A percentile compares a stretch with the other conserved stretches of the same genome.
phyloP scores from a whole-genome alignment of 75 land plant genomes.

The Isoetes taiwanensis region DNA sequence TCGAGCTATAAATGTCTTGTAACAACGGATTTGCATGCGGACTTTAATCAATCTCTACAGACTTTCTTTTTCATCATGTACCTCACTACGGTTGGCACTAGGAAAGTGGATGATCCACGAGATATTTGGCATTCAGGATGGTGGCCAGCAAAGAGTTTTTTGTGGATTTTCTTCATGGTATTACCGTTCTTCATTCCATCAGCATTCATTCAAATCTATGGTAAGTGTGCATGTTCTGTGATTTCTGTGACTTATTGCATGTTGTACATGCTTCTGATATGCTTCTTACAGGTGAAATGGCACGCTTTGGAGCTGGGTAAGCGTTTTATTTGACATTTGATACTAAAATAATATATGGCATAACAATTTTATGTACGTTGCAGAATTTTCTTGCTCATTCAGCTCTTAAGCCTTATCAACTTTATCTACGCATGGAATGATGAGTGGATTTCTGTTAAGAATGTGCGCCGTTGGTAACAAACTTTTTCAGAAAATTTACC shows the following conservation, averaged over 20 bases:
- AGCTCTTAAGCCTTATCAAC: constrained; percentile 79
- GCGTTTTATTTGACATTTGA: constrained; percentile 11
- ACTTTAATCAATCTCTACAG: too few relatives aligned
- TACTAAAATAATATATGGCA: background rate
- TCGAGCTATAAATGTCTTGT: too few relatives aligned
- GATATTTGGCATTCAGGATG: constrained; percentile 81
- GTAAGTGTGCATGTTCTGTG: too few relatives aligned
- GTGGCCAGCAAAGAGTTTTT: constrained; percentile 60
- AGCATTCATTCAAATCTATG: constrained; percentile 55
- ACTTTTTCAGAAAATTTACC: too few relatives aligned
- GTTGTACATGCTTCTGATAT: background rate
- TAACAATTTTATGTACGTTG: constrained; percentile 8
- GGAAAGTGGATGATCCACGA: constrained; percentile 31
- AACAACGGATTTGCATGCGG: too few relatives aligned
- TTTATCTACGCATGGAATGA: constrained; percentile 81
- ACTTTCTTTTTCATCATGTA: constrained; percentile 69
- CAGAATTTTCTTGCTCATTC: constrained; percentile 78
- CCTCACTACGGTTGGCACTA: constrained; percentile 60
- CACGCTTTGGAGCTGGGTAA: constrained; percentile 90
- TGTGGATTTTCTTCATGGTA: constrained; percentile 45
- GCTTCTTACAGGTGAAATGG: constrained; percentile 8
- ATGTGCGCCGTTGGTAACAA: constrained; percentile 52
- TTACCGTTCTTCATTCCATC: constrained; percentile 71
- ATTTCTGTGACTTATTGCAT: too few relatives aligned
- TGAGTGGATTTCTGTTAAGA: constrained; percentile 40